These are phyloP conservation scores for Hebeloma cylindrosporum DNA, from an alignment of 768 basidiomycete genomes.

Conservation along the genomic window DNA sequence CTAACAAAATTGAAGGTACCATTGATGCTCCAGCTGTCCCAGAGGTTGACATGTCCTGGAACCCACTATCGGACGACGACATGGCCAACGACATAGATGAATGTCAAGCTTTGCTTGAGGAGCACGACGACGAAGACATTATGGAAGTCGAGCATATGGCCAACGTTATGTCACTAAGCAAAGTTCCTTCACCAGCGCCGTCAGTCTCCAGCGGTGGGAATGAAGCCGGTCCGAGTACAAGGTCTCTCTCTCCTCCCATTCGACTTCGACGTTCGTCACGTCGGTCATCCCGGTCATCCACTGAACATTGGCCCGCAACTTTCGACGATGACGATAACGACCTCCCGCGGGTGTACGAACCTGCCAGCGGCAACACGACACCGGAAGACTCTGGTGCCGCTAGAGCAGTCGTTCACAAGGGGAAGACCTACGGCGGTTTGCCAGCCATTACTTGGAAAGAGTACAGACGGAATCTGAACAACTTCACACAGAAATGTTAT, in stretches of 20 bases:
- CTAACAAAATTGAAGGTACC: background rate
- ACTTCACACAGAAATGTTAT: conserved; percentile 33
- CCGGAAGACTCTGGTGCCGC: conserved; percentile 14
- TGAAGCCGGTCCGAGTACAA: background rate
- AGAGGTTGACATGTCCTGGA: background rate
- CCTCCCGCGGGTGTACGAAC: conserved; percentile 1
- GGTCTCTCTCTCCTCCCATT: background rate
- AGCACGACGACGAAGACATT: background rate
- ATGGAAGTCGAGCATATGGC: conserved; percentile 5
- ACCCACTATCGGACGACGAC: conserved; percentile 8
- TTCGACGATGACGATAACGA: conserved; percentile 4
- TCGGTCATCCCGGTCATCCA: conserved; percentile 14
- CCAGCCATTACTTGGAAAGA: conserved; percentile 38
- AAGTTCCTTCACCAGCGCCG: no score
- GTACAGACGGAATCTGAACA: conserved; percentile 33
- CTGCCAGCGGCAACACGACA: conserved; percentile 18
- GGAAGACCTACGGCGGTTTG: conserved; percentile 33
- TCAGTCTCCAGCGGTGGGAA: background rate
- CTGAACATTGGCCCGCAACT: background rate
- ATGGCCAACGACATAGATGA: conserved; percentile 5
- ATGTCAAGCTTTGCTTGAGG: conserved; percentile 4
- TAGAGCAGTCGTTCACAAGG: background rate
- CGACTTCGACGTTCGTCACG: conserved; percentile 7
- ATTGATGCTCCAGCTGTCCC: background rate
- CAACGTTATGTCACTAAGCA: background rate